phyloP scores from a whole-genome alignment of 2,329 filamentous ascomycete genomes.

The Emmonsiellopsis sp. region DNA sequence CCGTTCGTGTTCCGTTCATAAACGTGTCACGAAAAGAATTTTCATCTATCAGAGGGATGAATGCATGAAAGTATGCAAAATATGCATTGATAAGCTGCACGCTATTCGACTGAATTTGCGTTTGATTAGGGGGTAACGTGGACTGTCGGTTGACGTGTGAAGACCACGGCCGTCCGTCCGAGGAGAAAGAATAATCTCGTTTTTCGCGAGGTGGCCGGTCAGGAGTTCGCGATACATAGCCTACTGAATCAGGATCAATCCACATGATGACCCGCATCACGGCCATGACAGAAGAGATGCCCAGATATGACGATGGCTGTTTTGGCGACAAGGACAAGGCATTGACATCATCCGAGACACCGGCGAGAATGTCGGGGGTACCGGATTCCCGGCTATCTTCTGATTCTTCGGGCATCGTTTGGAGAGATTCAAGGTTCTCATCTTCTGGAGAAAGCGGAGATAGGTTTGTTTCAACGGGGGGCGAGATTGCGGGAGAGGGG shows the following conservation, averaged over 20 bases:
- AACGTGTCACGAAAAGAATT: slow-evolving; percentile 59
- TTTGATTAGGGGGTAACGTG: slow-evolving; percentile 36
- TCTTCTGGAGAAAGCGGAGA: slow-evolving; percentile 39
- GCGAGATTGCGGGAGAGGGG: slow-evolving; percentile 38
- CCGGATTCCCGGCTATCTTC: slow-evolving; percentile 35
- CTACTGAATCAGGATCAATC: slow-evolving; percentile 43
- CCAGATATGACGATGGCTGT: slow-evolving; percentile 57
- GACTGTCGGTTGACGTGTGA: slow-evolving; percentile 24
- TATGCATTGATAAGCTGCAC: slow-evolving; percentile 66
- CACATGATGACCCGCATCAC: slow-evolving; percentile 61
- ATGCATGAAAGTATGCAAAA: slow-evolving; percentile 63
- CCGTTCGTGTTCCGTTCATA: slow-evolving; percentile 52
- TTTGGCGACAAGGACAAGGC: slow-evolving; percentile 55
- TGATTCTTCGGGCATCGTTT: slow-evolving; percentile 63
- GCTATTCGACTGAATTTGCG: slow-evolving; percentile 51
- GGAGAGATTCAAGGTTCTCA: slow-evolving; percentile 51
- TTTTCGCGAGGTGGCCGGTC: slow-evolving; percentile 27
- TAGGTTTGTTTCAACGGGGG: slow-evolving; percentile 35
- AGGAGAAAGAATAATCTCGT: slow-evolving; percentile 27
- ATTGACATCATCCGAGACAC: slow-evolving; percentile 62
- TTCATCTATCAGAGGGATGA: slow-evolving; percentile 67
- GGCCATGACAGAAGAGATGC: slow-evolving; percentile 66
- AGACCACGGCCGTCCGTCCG: slow-evolving; percentile 14
- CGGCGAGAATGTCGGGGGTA: slow-evolving; percentile 48
- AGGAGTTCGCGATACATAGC: slow-evolving; percentile 38